A percentile compares a stretch with the other conserved stretches of the same genome.
These are phyloP conservation scores for Yamadazyma nakazawae DNA, from an alignment of 805 yeast species.

Conservation along the genomic window DNA sequence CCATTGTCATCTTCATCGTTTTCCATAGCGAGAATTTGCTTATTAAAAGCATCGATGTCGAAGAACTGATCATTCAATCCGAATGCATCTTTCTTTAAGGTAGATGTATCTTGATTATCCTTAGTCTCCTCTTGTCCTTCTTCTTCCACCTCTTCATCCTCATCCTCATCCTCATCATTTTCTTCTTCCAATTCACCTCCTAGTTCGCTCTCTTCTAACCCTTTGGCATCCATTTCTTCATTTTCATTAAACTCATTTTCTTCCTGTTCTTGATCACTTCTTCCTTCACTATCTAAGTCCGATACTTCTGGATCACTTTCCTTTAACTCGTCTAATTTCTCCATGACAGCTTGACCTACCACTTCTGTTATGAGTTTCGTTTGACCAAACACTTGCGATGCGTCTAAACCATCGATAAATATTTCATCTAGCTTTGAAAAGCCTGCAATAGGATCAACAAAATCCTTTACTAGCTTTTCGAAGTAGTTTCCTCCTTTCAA, in stretches of 20 bases:
- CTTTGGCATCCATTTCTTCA: conserved; percentile 8
- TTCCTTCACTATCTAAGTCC: conserved; percentile 15
- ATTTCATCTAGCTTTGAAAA: conserved; percentile 75
- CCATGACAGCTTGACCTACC: conserved; percentile 61
- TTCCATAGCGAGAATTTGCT: conserved; percentile 61
- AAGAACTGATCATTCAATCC: conserved; percentile 84
- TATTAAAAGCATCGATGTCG: conserved; percentile 79
- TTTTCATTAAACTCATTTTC: conserved; percentile 30
- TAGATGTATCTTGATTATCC: background rate
- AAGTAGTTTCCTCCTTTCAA: conserved; percentile 16
- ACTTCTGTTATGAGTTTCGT: conserved; percentile 80
- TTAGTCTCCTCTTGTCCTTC: background rate
- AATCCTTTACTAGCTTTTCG: conserved; percentile 40
- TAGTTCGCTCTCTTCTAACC: background rate
- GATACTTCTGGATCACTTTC: conserved; percentile 31
- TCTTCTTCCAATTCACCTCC: conserved; percentile 12
- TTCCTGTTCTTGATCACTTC: conserved; percentile 11
- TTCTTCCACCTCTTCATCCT: background rate
- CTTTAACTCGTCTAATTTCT: conserved; percentile 49
- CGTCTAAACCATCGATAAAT: conserved; percentile 80
- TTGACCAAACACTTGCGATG: conserved; percentile 93
- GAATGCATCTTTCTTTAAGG: conserved; percentile 44
- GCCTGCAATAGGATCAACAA: conserved; percentile 55
- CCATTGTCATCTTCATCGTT: conserved; percentile 33
- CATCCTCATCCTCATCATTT: conserved; percentile 10